Evolutionary conservation across 2,329 filamentous ascomycete species (phyloP).

Genomic region (Penicillium sp.): DNA sequence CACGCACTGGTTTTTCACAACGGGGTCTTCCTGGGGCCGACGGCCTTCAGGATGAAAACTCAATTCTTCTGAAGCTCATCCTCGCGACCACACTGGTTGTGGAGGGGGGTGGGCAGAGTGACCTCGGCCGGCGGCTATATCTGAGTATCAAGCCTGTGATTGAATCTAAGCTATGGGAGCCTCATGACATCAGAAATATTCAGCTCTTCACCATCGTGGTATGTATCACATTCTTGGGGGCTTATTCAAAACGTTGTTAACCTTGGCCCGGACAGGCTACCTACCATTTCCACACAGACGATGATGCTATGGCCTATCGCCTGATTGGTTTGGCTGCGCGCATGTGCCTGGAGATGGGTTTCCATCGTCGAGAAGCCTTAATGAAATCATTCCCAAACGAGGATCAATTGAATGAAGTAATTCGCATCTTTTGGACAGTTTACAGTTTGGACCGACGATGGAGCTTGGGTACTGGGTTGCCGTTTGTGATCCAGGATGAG

Average conservation of each 20-base stretch:
- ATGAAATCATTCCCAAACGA: constrained; percentile 66
- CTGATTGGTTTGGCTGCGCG: constrained; percentile 80
- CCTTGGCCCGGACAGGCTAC: constrained; percentile 53
- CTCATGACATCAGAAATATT: constrained; percentile 58
- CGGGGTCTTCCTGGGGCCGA: constrained; percentile 56
- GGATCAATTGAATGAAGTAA: constrained; percentile 64
- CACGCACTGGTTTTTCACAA: constrained; percentile 59
- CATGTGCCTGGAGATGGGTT: constrained; percentile 75
- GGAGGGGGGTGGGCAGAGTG: constrained; percentile 76
- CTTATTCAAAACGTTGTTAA: not conserved
- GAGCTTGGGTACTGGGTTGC: constrained; percentile 86
- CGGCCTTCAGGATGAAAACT: constrained; percentile 61
- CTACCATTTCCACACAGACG: constrained; percentile 82
- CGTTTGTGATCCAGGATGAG: constrained; percentile 79
- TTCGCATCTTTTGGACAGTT: constrained; percentile 80
- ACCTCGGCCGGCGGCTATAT: constrained; percentile 70
- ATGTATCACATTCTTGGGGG: constrained; percentile 7
- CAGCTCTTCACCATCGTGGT: constrained; percentile 56
- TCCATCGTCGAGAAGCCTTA: constrained; percentile 77
- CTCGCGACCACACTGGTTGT: constrained; percentile 75
- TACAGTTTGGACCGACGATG: constrained; percentile 83
- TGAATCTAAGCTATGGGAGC: constrained; percentile 62
- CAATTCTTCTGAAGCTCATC: constrained; percentile 77
- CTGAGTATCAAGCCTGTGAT: constrained; percentile 71
- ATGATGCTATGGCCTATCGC: constrained; percentile 83